Base-by-base conservation (phyloP, 1,284 basidiomycete genomes). In the Meira miltonrushii region DNA sequence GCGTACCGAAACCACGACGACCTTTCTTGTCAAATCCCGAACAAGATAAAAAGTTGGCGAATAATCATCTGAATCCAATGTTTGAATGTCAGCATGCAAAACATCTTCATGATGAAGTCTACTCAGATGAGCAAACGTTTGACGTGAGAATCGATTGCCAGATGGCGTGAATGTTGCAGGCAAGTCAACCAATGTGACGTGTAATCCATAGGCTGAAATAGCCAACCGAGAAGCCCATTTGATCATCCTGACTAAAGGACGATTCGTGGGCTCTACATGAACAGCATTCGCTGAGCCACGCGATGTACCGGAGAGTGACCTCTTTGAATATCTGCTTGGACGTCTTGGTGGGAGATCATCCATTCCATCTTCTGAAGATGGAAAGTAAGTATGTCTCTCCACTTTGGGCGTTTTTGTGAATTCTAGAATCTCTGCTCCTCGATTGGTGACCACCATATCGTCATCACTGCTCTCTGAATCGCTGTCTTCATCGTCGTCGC, bases 161-260 rank as follows among this genome's bases (percentile, higher is more conserved):
- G 74, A 76, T 3, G 75, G 75, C 13, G 75, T 77, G 44, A 77
- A 77, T 0, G 70, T 68, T 0, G 72, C 72, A 13, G 75, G 75
- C 40, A 76, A 56, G 44, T 76, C 75, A 2, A 69, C 59, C 39
- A 67, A 61, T 15, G 65, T 41, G 15, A 69, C 61, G 41, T 62
- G 66, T 50, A 69, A 53, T 6, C 64, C 64, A 23, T 68, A 69
- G 1, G 75, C 74, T 3, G 71, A 74, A 54, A 77, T 74, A 13
- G 75, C 71, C 25, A 77, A 64, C n/a, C 71, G 68, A n/a, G 68
- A 65, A 15, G 72, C 73, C 74, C 75, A 76, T 51, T 74, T 73
- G 62, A 77, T 68, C 9, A 68, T 77, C 23, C 64, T 61, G 5
- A 76, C 65, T 21, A 75, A 55, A 23, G 39, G 11, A 62, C 64